Evolutionary conservation across 2,329 filamentous ascomycete genomes (phyloP).

Genomic region (Exserohilum turcica): DNA sequence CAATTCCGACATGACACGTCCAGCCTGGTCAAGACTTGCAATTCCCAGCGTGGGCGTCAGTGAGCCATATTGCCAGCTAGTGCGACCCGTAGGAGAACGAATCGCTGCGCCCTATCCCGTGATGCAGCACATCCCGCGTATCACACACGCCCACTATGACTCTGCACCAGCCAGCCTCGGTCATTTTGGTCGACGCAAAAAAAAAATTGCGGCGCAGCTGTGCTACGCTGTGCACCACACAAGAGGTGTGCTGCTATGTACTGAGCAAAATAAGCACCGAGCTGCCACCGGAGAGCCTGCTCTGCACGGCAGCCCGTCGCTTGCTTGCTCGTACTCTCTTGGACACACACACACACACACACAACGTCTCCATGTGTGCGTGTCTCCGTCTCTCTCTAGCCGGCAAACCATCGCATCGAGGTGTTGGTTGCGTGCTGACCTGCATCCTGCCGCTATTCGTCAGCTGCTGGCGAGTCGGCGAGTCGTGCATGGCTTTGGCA

Average conservation of each 20-base stretch:
- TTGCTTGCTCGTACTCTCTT: neutral
- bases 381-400: neutral
- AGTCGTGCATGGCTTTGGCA: constrained; percentile 10
- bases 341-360: neutral
- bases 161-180: constrained; percentile 34
- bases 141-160: constrained; percentile 29
- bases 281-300: constrained; percentile 15
- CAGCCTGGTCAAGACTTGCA: constrained; percentile 3
- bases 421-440: constrained; percentile 19
- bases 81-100: constrained; percentile 11
- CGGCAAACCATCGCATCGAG: constrained; percentile 27
- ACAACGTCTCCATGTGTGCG: too few relatives aligned
- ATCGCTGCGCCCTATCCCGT: constrained; percentile 14
- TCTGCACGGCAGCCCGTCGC: neutral
- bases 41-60: constrained; percentile 7
- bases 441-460: constrained; percentile 18
- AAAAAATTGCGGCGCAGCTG: constrained; percentile 27
- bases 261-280: constrained; percentile 30
- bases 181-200: constrained; percentile 18
- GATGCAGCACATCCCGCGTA: constrained; percentile 35
- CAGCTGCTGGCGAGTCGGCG: constrained; percentile 11
- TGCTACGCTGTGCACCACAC: constrained; percentile 40
- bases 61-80: constrained; percentile 12
- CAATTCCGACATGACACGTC: constrained; percentile 5
- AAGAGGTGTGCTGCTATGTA: constrained; percentile 24